These are phyloP conservation scores for Lagenaria siceraria DNA, from an alignment of 306 rosid genomes.

Conservation along the genomic window DNA sequence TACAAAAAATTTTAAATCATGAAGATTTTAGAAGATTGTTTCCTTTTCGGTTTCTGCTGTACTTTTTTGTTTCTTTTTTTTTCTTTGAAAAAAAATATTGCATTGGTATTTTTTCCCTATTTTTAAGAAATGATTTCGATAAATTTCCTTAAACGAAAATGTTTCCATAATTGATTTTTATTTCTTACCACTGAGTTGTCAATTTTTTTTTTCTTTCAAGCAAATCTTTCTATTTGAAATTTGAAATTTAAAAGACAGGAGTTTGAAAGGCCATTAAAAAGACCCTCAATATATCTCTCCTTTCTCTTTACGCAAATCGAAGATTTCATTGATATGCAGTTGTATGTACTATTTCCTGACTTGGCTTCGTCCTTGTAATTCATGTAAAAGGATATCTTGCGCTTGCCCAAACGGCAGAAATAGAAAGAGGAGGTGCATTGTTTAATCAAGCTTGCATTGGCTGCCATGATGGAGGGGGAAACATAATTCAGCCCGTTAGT, in stretches of 20 bases:
- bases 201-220: not conserved
- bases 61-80: no score
- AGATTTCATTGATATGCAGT: not conserved
- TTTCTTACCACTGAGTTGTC: not conserved
- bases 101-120: not conserved
- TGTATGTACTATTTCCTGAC: not conserved
- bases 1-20: not conserved
- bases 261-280: not conserved
- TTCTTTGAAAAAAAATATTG: no score
- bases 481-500: slow-evolving; percentile 77
- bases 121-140: not conserved
- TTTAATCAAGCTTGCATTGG: slow-evolving; percentile 76
- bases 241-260: not conserved
- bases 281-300: not conserved
- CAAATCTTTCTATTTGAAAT: not conserved
- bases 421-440: slow-evolving; percentile 63
- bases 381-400: slow-evolving; percentile 11
- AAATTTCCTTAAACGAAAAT: not conserved
- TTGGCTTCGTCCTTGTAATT: not conserved
- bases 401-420: slow-evolving; percentile 42
- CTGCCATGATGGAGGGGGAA: slow-evolving; percentile 82
- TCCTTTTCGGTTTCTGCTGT: no score
- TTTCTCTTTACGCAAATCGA: not conserved
- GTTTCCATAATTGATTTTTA: not conserved
- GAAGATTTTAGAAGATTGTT: no score